Base-by-base conservation (phyloP, 1,139 yeast genomes). In the Taphrina wiesneri region DNA sequence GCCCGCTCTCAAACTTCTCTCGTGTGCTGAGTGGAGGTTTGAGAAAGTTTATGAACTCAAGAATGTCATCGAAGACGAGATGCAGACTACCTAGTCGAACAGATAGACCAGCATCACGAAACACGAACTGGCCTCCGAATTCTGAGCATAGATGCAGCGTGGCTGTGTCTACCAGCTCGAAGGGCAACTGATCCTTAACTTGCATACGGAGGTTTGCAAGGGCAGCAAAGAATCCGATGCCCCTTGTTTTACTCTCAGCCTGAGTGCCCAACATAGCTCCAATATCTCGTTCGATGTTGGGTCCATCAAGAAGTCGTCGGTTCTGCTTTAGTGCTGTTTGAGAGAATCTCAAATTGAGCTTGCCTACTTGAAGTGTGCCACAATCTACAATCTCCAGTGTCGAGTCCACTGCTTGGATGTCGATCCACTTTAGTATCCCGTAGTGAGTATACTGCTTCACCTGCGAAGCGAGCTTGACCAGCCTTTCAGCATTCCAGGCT, bases 21-120 rank as follows among this genome's bases (percentile, higher is more conserved):
- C 25, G 9, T 19, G 28, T 13, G n/a, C 51, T 45, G 9, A 3
- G 2, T 3, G 34, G 34, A 6, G 62, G 62, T 17, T n/a, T 21
- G 17, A 49, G 17, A 17, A 26, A 43, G 3, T 52, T 52, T 26
- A 69, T 49, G 26, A 70, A 67, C 17, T 68, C 68, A 9, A 68
- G 56, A 51, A 72, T 41, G 39, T 69, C 70, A 62, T 73, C 74
- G 25, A 72, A 67, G 45, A 69, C 70, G 6, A 73, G 41, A 23
- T 70, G 68, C 19, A 72, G 68, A 19, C 70, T 70, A 30, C 77
- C 76, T 15, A 75, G 65, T 54, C 73, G 74, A 60, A 76, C 67
- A n/a, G 73, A 71, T 23, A 77, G 68, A 3, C 76, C 72, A 43
- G 76, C 68, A 64, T 77, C 78, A 67, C 75, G 75, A 62, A 75